phyloP scores from a whole-genome alignment of 768 basidiomycete species.

The Termitomyces sp. region DNA sequence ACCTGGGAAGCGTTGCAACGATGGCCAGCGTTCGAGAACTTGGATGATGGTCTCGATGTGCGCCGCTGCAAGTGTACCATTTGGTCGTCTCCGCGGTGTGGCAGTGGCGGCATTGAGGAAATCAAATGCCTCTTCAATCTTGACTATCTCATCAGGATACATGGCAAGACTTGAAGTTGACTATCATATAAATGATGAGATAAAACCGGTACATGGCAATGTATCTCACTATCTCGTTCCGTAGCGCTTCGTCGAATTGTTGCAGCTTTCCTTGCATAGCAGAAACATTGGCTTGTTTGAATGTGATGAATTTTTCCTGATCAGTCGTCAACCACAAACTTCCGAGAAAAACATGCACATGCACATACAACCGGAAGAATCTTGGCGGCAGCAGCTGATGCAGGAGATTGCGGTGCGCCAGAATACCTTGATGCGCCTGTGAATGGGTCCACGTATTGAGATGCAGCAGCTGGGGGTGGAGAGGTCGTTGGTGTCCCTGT shows the following conservation, averaged over 20 bases:
- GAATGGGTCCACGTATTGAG: slow-evolving; percentile 58
- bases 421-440: slow-evolving; percentile 67
- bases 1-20: slow-evolving; percentile 65
- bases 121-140: slow-evolving; percentile 60
- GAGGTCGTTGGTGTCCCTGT: slow-evolving; percentile 34
- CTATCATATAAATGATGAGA: slow-evolving; percentile 29
- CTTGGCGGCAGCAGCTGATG: slow-evolving; percentile 29
- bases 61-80: slow-evolving; percentile 31
- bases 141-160: slow-evolving; percentile 55
- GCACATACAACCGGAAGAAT: slow-evolving; percentile 50
- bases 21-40: slow-evolving; percentile 73
- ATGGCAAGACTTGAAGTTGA: slow-evolving; percentile 69
- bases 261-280: slow-evolving; percentile 79
- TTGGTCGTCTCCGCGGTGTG: slow-evolving; percentile 25
- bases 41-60: slow-evolving; percentile 63
- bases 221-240: slow-evolving; percentile 60
- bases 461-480: slow-evolving; percentile 26
- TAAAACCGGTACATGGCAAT: background rate
- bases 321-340: background rate
- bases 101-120: slow-evolving; percentile 51
- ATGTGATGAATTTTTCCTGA: slow-evolving; percentile 64
- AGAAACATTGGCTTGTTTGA: slow-evolving; percentile 77
- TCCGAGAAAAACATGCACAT: background rate
- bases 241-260: slow-evolving; percentile 69
- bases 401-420: slow-evolving; percentile 33